Evolutionary conservation across 345 rosid species (phyloP), one percentile per base, ranked within the genome.

Genomic region (Anastatica hierochuntica): DNA sequence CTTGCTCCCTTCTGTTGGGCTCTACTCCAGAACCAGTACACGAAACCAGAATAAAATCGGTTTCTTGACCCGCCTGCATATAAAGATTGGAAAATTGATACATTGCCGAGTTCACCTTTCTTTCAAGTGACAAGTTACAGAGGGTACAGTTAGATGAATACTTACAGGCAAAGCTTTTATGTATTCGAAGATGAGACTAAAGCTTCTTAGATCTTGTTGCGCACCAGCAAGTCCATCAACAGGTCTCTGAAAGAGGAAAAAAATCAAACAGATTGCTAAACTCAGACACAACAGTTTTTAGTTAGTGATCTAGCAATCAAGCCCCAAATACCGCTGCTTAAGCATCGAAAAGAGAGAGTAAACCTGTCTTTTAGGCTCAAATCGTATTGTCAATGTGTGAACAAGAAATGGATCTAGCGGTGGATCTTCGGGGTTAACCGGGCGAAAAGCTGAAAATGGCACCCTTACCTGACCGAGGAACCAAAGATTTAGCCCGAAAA

Each of bases 321-420:
- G 10, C 43, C 43, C 31, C 39, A 10, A 27, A 33, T 51, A 21
- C 33, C 43, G 21, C 4, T 17, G 59, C 34, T 49, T n/a, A 45
- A 38, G 30, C 39, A 17, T 9, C 5, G 6, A 23, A 33, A 66
- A 14, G 15, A 29, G 60, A 20, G 30, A 15, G 60, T 66, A 71
- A 61, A 84, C 98, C 96, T 84, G 96, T 79, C 90, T 77, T 59
- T 84, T 78, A 37, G 95, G 96, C 78, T 92, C 98, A 83, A 92
- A 87, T n/a, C 95, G 84, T 64, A 92, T 82, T 0, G 95, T 87
- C 62, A 92, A 45, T 37, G 95, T 84, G 71, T 87, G 98, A 54
- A 81, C 90, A 45, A 92, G 94, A 74, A 84, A 92, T 7, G 96
- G 95, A 57, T 92, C 98, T 46, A 92, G 56, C 45, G 88, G 95